Evolutionary conservation across 179 eudicot genomes (phyloP), one percentile per base, ranked within the genome.

Genomic region (Gypsophila paniculata): DNA sequence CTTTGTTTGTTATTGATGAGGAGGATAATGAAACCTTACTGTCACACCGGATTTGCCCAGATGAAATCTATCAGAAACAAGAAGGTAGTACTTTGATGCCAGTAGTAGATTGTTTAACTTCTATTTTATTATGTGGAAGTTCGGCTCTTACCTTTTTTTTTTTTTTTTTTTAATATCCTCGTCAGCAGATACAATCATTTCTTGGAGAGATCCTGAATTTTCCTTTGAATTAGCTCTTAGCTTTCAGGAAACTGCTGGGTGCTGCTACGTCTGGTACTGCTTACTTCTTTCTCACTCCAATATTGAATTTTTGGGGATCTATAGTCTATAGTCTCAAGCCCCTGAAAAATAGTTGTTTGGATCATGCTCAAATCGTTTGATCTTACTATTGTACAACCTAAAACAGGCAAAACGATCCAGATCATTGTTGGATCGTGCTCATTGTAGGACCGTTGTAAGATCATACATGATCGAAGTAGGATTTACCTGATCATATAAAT

Each of bases 171-270:
- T n/a, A n/a, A 26, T 42, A 69, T 72, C n/a, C 23, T 13, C 51
- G 38, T 46, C 62, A 39, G 48, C 86, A 95, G 99, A 92, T 75
- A 95, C 99, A 78, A 95, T 95, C 70, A 92, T 95, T 69, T 95
- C 99, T 26, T 95, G 97, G 99, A 86, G 89, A 80, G 97, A 92
- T 82, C 97, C 93, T 7, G 96, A 95, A 65, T 87, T 46, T 82
- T 87, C 93, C 38, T 84, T 89, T 58, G 97, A 95, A 71, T 72
- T 95, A 76, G 99, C 99, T 72, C 99, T 95, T 73, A 95, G 99
- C 85, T 95, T 95, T 82, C 99, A 92, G 81, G 97, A 95, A 80
- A 80, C 79, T 38, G 82, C 96, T 49, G 99, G 97, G 60, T 92
- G 97, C 87, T 88, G 93, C 73, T 88, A 86, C 80, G 87, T 92